A percentile compares a stretch with the other conserved stretches of the same genome.
phyloP scores from a whole-genome alignment of 2,329 filamentous ascomycete species.

The Aspergillus fumigatus region DNA sequence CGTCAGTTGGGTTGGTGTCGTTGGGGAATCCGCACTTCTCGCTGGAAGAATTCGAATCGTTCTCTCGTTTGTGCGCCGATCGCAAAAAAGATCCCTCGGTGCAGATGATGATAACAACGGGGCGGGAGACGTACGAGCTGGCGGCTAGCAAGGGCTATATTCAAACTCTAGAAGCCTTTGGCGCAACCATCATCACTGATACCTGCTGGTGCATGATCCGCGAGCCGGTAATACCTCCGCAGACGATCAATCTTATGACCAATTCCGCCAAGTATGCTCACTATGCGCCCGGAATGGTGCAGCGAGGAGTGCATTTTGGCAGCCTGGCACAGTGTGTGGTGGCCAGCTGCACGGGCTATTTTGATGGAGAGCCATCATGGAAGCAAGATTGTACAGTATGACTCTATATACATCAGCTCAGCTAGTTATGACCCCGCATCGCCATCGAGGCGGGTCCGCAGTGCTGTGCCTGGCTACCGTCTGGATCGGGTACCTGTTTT shows the following conservation, averaged over 20 bases:
- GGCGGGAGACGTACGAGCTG: conserved; percentile 12
- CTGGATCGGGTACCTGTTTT: neutral
- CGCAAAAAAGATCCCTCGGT: conserved; percentile 16
- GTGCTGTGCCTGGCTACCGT: too few species aligned
- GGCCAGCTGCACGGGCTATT: conserved; percentile 17
- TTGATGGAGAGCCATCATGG: neutral
- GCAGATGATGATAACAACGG: conserved; percentile 19
- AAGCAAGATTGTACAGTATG: neutral
- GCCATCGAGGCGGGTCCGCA: too few species aligned
- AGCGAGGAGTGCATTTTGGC: conserved; percentile 22
- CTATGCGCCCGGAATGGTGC: conserved; percentile 30
- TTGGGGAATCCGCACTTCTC: conserved; percentile 47
- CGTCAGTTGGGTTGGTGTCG: conserved; percentile 36
- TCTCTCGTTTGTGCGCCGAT: conserved; percentile 27
- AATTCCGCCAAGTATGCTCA: conserved; percentile 48
- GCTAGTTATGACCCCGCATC: too few species aligned
- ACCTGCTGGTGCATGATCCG: conserved; percentile 48
- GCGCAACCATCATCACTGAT: conserved; percentile 40
- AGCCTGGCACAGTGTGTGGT: conserved; percentile 22
- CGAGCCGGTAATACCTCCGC: conserved; percentile 34
- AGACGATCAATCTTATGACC: conserved; percentile 35
- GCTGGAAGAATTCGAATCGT: conserved; percentile 30
- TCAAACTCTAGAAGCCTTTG: conserved; percentile 31
- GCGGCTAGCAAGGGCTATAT: conserved; percentile 28
- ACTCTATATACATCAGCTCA: neutral